Evolutionary conservation across 2,329 filamentous ascomycete genomes (phyloP), one percentile per base, ranked within the genome.

Genomic region (Trichoderma koningii): DNA sequence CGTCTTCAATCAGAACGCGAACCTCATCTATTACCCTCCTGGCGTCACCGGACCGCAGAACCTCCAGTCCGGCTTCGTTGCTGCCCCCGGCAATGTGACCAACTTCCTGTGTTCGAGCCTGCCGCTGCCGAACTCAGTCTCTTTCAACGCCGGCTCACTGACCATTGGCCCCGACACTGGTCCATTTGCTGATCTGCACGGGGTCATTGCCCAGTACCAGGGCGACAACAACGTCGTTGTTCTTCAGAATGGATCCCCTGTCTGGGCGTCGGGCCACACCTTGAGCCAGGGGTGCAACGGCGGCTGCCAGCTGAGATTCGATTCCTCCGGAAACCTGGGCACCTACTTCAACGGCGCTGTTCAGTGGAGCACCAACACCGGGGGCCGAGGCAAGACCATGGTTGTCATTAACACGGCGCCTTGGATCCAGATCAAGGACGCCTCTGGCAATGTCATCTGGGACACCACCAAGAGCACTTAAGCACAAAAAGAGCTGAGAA

Each of bases 191-290:
- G 45, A 67, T 21, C 66, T 72, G 15, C 66, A 69, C 42, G 61
- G 67, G 15, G 68, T 71, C 34, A 66, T 67, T 26, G 68, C 68
- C 10, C 69, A 72, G 53, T 69, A 70, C 45, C 71, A 73, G 63
- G 69, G 69, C 15, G 71, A 73, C 48, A 71, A 64, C 28, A 73
- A 73, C 60, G 56, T 73, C 12, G 70, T 73, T 2, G 69, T 68
- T 10, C 57, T 67, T n/a, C 52, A 65, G 26, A 23, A 6, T 21
- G 68, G 68, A 2, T 55, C 28, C 21, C 68, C 68, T n/a, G 63
- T 68, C 12, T 69, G 68, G 68, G 68, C 68, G 7, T 67, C 59
- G 10, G 68, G 68, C 0, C 65, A 68, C 41, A 69, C 68, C 28
- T 55, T 69, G 23, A 15, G 17, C 14, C 62, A 62, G n/a, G 68